Evolutionary conservation across 2,329 filamentous ascomycete species (phyloP), one percentile per base, ranked within the genome.

Genomic region (Grosmannia penicillata): DNA sequence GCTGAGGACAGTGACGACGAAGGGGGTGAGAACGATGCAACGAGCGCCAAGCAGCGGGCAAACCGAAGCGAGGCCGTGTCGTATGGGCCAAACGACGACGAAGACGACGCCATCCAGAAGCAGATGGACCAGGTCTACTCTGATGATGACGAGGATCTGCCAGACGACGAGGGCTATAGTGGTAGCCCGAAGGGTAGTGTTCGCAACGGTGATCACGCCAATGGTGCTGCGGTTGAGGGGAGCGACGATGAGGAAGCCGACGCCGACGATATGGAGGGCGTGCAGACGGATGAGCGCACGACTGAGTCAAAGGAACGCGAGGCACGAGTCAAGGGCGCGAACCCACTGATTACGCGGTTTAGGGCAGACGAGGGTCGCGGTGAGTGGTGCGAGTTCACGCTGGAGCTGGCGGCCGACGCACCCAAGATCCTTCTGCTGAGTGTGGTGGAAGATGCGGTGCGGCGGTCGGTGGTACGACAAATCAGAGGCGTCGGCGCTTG

Each of bases 341-440:
- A 75, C 45, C 60, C 64, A 5, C 76, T 85, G 49, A 70, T 95
- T 33, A 78, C 77, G 5, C 65, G 68, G 30, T 95, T 95, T 66
- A 70, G 72, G 47, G 93, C 87, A 55, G 82, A 94, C 56, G 76
- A 85, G 49, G 66, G 66, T 41, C 63, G 63, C 15, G 87, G 85
- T 46, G 70, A 70, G 29, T 82, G 76, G 65, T 93, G 84, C 58
- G 72, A 79, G 47, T 75, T 96, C 51, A 82, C 81, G 14, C 72
- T 96, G 43, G 84, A 81, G 58, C 95, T 93, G 55, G 75, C 83
- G 45, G 73, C 79, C 30, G 65, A 72, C 31, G 81, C 81, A 13
- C 82, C 89, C 46, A 98, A 98, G 63, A 70, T 98, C 34, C 73
- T 98, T 43, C 91, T 98, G 72, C 76, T 96, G 42, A 83, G 82